phyloP scores from a whole-genome alignment of 2,329 filamentous ascomycete species.

The Apiospora marii region DNA sequence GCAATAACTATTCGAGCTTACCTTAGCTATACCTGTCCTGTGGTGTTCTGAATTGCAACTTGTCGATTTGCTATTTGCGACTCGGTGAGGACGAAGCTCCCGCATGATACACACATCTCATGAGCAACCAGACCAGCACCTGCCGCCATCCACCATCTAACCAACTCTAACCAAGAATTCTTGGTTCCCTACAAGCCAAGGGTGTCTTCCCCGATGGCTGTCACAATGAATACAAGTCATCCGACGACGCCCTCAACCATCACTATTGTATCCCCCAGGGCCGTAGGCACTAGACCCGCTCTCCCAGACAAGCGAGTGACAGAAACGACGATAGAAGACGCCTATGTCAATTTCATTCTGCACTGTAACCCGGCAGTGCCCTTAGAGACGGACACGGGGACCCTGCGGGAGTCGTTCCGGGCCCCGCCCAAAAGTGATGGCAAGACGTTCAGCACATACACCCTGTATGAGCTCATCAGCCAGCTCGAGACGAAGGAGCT shows the following conservation, averaged over 20 bases:
- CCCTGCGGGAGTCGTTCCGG: conserved; percentile 78
- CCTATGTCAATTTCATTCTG: conserved; percentile 85
- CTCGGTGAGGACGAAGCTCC: neutral
- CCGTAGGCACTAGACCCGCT: conserved; percentile 38
- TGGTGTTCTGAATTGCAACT: conserved; percentile 1
- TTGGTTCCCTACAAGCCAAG: neutral
- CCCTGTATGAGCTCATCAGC: conserved; percentile 79
- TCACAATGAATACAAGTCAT: conserved; percentile 17
- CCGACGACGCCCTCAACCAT: conserved; percentile 26
- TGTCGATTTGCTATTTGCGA: neutral
- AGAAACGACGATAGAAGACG: conserved; percentile 77
- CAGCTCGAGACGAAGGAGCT: conserved; percentile 83
- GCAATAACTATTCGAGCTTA: neutral
- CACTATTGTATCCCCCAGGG: conserved; percentile 39
- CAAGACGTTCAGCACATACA: conserved; percentile 82
- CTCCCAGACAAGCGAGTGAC: conserved; percentile 75
- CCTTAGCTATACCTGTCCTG: neutral
- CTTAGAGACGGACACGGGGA: conserved; percentile 71
- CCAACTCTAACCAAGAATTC: neutral
- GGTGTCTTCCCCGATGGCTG: neutral
- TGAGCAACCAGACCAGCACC: neutral
- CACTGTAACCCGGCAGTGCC: conserved; percentile 89
- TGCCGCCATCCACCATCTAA: neutral
- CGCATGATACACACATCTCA: neutral
- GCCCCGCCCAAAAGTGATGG: conserved; percentile 86